These are phyloP conservation scores for Bacterosira constricta DNA, from an alignment of 108 stramenopile species.

Conservation along the genomic window DNA sequence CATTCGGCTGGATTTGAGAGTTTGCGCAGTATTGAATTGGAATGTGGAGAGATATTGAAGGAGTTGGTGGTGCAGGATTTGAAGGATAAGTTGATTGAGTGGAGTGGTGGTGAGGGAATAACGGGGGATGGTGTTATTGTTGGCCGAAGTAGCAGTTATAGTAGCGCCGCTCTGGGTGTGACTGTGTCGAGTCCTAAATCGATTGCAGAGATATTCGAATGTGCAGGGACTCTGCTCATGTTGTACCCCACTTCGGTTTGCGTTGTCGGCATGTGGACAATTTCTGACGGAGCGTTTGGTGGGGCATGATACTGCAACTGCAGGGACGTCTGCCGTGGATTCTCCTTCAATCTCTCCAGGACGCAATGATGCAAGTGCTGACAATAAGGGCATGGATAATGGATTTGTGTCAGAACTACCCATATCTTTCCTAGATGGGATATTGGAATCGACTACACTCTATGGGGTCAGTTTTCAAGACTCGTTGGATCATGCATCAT, in stretches of 20 bases:
- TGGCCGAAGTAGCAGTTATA: conserved; percentile 7
- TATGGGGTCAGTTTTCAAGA: conserved; percentile 63
- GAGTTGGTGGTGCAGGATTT: conserved; percentile 48
- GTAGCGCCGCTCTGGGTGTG: neutral
- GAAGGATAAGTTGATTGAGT: conserved; percentile 59
- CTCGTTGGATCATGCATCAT: conserved; percentile 1
- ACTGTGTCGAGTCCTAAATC: conserved; percentile 41
- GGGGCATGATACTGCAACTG: conserved; percentile 3
- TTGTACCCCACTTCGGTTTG: conserved; percentile 43
- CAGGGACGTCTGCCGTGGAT: no score
- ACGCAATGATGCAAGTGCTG: neutral
- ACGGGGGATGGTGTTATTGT: conserved; percentile 22
- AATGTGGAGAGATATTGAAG: conserved; percentile 68
- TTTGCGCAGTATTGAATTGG: conserved; percentile 77
- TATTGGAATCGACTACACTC: conserved; percentile 77
- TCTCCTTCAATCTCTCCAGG: no score
- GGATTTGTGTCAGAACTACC: conserved; percentile 50
- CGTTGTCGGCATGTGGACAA: conserved; percentile 61
- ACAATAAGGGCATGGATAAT: neutral
- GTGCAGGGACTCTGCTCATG: conserved; percentile 78
- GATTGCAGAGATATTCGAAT: conserved; percentile 81
- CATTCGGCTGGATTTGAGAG: conserved; percentile 86
- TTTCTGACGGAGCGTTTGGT: conserved; percentile 59
- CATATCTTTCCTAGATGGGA: conserved; percentile 66
- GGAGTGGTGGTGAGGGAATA: conserved; percentile 57